Conservation (phyloP, 768 basidiomycete genomes). For the Infundibulicybe gibba region DNA sequence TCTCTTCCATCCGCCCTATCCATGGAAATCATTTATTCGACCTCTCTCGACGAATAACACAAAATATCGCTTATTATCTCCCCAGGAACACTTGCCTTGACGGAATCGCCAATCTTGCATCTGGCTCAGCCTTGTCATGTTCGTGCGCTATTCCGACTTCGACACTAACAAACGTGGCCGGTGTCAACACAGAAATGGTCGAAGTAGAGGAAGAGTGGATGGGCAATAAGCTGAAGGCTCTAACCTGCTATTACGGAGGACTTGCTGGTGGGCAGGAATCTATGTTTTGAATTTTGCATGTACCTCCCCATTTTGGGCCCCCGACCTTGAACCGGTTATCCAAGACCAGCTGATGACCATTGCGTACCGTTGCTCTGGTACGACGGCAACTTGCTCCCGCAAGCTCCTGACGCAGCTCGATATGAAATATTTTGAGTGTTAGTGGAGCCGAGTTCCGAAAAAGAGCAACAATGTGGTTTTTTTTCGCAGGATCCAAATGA, state of each 20-base stretch:
- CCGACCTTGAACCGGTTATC: no score
- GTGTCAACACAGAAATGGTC: conserved; percentile 47
- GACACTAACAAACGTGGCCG: not conserved
- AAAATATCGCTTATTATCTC: conserved; percentile 85
- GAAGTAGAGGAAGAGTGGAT: conserved; percentile 98
- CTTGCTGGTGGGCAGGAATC: conserved; percentile 66
- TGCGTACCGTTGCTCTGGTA: no score
- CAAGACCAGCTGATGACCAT: no score
- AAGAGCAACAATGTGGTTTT: no score
- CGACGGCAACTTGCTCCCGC: no score
- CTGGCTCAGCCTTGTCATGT: not conserved
- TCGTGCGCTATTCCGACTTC: not conserved
- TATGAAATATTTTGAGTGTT: no score
- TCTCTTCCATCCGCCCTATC: conserved; percentile 73
- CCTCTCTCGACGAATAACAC: conserved; percentile 66
- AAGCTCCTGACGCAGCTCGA: no score
- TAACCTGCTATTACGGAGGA: conserved; percentile 94
- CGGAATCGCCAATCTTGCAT: conserved; percentile 47
- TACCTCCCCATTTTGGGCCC: no score
- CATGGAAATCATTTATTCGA: conserved; percentile 81
- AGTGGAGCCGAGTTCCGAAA: no score
- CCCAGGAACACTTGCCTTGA: conserved; percentile 77
- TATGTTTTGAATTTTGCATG: conserved; percentile 38
- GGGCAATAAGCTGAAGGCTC: conserved; percentile 87
- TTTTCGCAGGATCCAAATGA: no score